Percentiles rank a stretch among this genome's conserved stretches.
Evolutionary conservation across 179 eudicot genomes (phyloP).

Genomic region (Beta macrorhiza): DNA sequence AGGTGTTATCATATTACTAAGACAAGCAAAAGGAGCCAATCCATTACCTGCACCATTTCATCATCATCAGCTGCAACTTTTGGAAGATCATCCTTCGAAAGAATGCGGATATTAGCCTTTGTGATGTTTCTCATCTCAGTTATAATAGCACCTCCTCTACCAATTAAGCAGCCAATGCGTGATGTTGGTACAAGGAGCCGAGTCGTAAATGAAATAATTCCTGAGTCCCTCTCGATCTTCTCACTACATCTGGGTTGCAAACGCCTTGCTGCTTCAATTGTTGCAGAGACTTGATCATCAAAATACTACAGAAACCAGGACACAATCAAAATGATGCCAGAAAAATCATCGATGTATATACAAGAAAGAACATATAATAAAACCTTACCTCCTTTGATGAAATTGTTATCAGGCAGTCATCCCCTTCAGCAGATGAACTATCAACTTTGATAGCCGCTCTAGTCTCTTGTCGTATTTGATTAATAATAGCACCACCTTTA

Average conservation of each 20-base stretch:
- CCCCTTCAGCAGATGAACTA: conserved; percentile 78
- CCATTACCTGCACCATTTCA: conserved; percentile 93
- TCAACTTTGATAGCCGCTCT: conserved; percentile 84
- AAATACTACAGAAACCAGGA: conserved; percentile 47
- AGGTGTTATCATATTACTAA: not conserved
- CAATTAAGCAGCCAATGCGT: conserved; percentile 85
- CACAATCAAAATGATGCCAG: conserved; percentile 4
- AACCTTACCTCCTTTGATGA: conserved; percentile 76
- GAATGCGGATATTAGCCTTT: conserved; percentile 87
- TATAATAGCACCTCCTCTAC: conserved; percentile 89
- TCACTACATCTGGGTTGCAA: conserved; percentile 96
- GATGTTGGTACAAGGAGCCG: conserved; percentile 81
- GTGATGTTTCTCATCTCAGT: conserved; percentile 86
- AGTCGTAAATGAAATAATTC: conserved; percentile 68
- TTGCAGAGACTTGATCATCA: conserved; percentile 80
- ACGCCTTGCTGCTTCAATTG: conserved; percentile 91
- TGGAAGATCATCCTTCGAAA: conserved; percentile 81
- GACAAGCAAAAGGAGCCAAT: not conserved
- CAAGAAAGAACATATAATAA: not conserved
- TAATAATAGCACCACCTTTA: conserved; percentile 83
- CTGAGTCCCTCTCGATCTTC: conserved; percentile 93
- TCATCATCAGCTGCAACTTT: conserved; percentile 87
- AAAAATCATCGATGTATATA: not conserved
- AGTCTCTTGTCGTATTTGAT: conserved; percentile 95
- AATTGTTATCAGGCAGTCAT: conserved; percentile 74